Base-by-base conservation (phyloP, 495 filamentous ascomycete genomes). In the Parmelia sp. region DNA sequence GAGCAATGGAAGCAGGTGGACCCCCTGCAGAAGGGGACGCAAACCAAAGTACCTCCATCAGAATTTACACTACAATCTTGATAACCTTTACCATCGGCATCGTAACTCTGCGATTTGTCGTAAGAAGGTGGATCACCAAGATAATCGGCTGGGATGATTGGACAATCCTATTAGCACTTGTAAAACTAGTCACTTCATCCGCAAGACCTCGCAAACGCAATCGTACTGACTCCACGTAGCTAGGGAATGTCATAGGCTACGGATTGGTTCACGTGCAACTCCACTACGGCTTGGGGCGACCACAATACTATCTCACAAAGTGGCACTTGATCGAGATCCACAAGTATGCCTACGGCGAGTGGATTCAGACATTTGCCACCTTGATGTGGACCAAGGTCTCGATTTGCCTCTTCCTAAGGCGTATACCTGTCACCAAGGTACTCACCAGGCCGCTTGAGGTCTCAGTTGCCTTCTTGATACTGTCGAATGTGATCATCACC, bases 361-460 rank as follows among this genome's bases (percentile, higher is more conserved):
- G 68, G 64, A 61, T 69, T 9, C 65, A 68, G 56, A 68, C 66
- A 2, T 70, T 70, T 25, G 31, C 37, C 25, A 70, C 68, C 0
- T 44, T 70, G 5, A 70, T 56, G 44, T 67, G 67, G 23, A 67
- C 62, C 21, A 68, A 70, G 15, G 45, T 70, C 27, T 70, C 68
- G 2, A 70, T 70, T 21, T 70, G 68, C 44, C 40, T 70, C 0
- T 63, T 70, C 19, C 21, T 70, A 0, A 29, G 67, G 39, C 65
- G 68, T 1, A 70, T 70, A 14, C 40, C 63, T 8, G 53, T 67
- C 5, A 36, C 33, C 4, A 67, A 58, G 12, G 36, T 10, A 7
- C 45, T 63, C 36, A 65, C 61, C 8, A 29, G 65, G 31, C 65
- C 65, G 14, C 23, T 70, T 1, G 45, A 70, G 19, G 59, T 19